These are phyloP conservation scores for Tarenaya hassleriana DNA, from an alignment of 345 rosid species.

Conservation along the genomic window DNA sequence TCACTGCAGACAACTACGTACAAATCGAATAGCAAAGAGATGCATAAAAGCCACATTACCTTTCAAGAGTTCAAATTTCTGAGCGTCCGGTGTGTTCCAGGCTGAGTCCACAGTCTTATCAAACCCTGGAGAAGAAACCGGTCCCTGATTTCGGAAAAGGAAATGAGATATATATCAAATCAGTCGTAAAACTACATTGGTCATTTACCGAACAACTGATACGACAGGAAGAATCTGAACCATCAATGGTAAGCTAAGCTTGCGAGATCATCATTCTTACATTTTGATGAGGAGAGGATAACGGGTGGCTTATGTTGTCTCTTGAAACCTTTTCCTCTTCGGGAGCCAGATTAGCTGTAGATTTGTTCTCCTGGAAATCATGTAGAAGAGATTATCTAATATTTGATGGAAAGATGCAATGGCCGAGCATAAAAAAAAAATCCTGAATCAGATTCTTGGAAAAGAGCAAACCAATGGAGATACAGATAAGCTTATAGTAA, in stretches of 20 bases:
- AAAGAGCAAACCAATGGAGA: background rate
- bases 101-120: constrained; percentile 35
- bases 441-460: background rate
- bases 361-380: constrained; percentile 36
- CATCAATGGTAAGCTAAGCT: background rate
- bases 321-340: constrained; percentile 17
- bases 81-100: constrained; percentile 39
- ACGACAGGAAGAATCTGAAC: background rate
- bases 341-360: constrained; percentile 29
- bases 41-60: constrained; percentile 30
- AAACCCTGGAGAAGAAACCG: constrained; percentile 9
- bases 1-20: too few relatives aligned
- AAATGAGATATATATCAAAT: constrained; percentile 4
- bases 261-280: constrained; percentile 26
- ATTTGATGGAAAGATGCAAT: background rate
- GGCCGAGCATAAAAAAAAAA: too few relatives aligned
- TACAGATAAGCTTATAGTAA: constrained; percentile 5
- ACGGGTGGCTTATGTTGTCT: constrained; percentile 18
- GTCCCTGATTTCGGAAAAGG: constrained; percentile 19
- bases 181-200: background rate
- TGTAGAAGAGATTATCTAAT: constrained; percentile 10
- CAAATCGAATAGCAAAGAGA: constrained; percentile 1
- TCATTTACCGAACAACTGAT: background rate
- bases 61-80: constrained; percentile 29
- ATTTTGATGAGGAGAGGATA: constrained; percentile 30